Evolutionary conservation across 2,329 filamentous ascomycete species (phyloP).

Genomic region (Fusarium beomiforme): DNA sequence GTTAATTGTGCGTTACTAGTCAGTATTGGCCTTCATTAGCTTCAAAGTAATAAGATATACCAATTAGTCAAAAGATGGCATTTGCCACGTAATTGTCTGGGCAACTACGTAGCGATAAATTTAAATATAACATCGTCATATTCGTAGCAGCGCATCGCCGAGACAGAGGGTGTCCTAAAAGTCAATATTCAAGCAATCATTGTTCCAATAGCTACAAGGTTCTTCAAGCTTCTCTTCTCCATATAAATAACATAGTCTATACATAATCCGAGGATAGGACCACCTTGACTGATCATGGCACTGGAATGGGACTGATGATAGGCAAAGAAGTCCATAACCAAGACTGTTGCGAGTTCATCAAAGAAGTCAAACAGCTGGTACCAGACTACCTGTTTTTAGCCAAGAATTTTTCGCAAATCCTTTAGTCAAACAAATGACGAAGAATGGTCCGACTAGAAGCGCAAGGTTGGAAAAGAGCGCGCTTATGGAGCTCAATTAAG

Average conservation of each 20-base stretch:
- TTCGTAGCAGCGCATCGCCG: neutral
- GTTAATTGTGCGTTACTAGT: neutral
- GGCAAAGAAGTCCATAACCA: too few relatives aligned
- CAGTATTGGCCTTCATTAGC: neutral
- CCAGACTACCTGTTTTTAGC: constrained; percentile 24
- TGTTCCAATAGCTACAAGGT: neutral
- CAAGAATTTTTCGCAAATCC: constrained; percentile 12
- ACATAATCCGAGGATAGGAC: neutral
- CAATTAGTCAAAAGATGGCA: neutral
- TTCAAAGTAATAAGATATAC: neutral
- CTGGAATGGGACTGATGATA: neutral
- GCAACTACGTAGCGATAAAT: neutral
- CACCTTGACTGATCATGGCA: neutral
- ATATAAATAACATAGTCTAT: neutral
- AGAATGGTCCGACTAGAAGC: constrained; percentile 19
- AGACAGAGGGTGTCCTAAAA: neutral
- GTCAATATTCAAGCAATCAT: neutral
- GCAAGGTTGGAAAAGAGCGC: constrained; percentile 7
- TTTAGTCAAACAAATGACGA: constrained; percentile 11
- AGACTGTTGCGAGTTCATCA: neutral
- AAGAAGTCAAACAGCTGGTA: constrained; percentile 17
- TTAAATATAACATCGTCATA: neutral
- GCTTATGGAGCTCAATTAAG: constrained; percentile 3
- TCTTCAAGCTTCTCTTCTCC: neutral
- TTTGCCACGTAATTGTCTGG: neutral